Evolutionary conservation across 306 rosid species (phyloP).

Genomic region (Cucurbita ficifolia): DNA sequence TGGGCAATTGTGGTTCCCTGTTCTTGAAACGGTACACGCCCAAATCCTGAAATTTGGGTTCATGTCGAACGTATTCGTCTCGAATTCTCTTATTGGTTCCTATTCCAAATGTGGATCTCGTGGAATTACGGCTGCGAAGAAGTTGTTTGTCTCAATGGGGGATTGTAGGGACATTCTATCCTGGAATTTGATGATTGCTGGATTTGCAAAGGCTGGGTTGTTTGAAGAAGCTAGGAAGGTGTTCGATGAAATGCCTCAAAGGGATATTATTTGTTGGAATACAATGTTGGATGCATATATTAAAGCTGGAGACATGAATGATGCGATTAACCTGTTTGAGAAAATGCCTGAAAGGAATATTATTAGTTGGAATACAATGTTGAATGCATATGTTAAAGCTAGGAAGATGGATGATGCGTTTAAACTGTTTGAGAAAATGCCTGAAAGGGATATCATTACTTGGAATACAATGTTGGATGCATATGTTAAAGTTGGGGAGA

Average conservation of each 20-base stretch:
- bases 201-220: constrained; percentile 33
- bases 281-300: constrained; percentile 56
- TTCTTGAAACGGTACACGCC: constrained; percentile 47
- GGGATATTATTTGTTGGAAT: constrained; percentile 77
- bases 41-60: constrained; percentile 53
- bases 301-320: constrained; percentile 45
- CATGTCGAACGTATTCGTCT: constrained; percentile 42
- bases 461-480: too few relatives aligned
- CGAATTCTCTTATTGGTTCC: constrained; percentile 46
- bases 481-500: too few relatives aligned
- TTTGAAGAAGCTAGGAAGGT: constrained; percentile 30
- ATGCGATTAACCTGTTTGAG: constrained; percentile 50
- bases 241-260: constrained; percentile 63
- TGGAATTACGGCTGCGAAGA: constrained; percentile 36
- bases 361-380: too few relatives aligned
- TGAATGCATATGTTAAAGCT: too few relatives aligned
- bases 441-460: too few relatives aligned
- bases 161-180: constrained; percentile 37
- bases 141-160: constrained; percentile 34
- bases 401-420: too few relatives aligned
- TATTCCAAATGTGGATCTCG: constrained; percentile 45
- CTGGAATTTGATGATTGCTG: constrained; percentile 62
- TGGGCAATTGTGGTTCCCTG: constrained; percentile 23
- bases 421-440: too few relatives aligned
- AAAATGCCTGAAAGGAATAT: constrained; percentile 59